Conservation (phyloP, 306 rosid species). For the Sindora glabra region DNA sequence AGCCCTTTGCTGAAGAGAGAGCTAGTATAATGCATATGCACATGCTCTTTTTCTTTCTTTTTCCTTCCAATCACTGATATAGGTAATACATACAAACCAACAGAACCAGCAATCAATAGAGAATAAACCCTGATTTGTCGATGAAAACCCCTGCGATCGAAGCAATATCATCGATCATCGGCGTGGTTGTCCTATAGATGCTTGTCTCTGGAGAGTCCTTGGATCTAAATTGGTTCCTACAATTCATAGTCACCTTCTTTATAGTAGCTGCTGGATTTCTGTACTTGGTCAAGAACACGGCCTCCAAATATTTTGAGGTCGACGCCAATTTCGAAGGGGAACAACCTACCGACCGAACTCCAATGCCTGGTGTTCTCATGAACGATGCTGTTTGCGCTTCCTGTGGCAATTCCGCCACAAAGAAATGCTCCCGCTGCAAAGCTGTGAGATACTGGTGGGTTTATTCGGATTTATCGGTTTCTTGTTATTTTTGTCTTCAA, state of each 20-base stretch:
- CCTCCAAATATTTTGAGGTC: constrained; percentile 83
- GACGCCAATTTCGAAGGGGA: constrained; percentile 71
- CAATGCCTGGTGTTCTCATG: constrained; percentile 51
- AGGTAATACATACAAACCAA: too few species aligned
- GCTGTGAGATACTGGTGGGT: constrained; percentile 83
- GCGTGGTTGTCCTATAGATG: constrained; percentile 56
- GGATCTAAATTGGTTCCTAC: constrained; percentile 90
- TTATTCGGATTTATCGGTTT: background rate
- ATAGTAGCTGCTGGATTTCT: constrained; percentile 45
- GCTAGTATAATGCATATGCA: too few species aligned
- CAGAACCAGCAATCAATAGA: too few species aligned
- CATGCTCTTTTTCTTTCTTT: too few species aligned
- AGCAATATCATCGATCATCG: constrained; percentile 23
- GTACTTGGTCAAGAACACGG: constrained; percentile 60
- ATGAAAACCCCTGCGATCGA: constrained; percentile 40
- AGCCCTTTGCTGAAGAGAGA: too few species aligned
- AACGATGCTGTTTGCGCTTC: constrained; percentile 40
- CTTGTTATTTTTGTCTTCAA: background rate
- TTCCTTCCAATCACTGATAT: too few species aligned
- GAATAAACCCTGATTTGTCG: too few species aligned
- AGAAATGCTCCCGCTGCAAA: constrained; percentile 84
- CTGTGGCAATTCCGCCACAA: constrained; percentile 38
- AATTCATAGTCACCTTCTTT: constrained; percentile 40
- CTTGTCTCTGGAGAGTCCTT: constrained; percentile 60
- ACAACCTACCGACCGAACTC: constrained; percentile 22